phyloP scores from a whole-genome alignment of 1,139 yeast genomes.

The Yamadazyma diddensiae region DNA sequence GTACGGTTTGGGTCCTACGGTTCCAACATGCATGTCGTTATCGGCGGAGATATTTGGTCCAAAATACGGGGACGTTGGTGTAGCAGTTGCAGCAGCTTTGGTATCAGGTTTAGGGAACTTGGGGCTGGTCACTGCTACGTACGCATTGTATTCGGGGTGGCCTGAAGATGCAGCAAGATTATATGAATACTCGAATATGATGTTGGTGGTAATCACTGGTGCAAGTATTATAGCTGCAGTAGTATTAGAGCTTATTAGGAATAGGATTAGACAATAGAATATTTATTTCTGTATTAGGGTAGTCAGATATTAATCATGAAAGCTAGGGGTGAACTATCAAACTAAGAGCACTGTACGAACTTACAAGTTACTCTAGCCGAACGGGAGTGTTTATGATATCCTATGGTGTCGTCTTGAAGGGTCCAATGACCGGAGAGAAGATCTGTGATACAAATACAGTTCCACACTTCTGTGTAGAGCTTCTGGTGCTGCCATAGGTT shows the following conservation, averaged over 20 bases:
- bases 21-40: constrained; percentile 87
- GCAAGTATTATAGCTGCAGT: constrained; percentile 55
- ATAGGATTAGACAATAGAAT: constrained; percentile 16
- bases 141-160: constrained; percentile 86
- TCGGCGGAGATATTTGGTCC: constrained; percentile 72
- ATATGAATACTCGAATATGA: constrained; percentile 75
- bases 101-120: constrained; percentile 85
- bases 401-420: too few relatives aligned
- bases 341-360: too few relatives aligned
- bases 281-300: too few relatives aligned
- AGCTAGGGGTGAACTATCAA: too few relatives aligned
- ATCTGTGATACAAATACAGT: too few relatives aligned
- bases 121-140: constrained; percentile 82
- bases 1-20: constrained; percentile 87
- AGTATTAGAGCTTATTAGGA: constrained; percentile 32
- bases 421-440: too few relatives aligned
- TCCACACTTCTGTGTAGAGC: too few relatives aligned
- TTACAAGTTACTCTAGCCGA: too few relatives aligned
- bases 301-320: too few relatives aligned
- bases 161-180: constrained; percentile 66
- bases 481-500: too few relatives aligned
- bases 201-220: constrained; percentile 74
- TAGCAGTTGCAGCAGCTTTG: constrained; percentile 78
- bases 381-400: too few relatives aligned
- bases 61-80: constrained; percentile 78